phyloP scores from a whole-genome alignment of 2,329 filamentous ascomycete genomes.

The Neofusicoccum kwambonambiense region DNA sequence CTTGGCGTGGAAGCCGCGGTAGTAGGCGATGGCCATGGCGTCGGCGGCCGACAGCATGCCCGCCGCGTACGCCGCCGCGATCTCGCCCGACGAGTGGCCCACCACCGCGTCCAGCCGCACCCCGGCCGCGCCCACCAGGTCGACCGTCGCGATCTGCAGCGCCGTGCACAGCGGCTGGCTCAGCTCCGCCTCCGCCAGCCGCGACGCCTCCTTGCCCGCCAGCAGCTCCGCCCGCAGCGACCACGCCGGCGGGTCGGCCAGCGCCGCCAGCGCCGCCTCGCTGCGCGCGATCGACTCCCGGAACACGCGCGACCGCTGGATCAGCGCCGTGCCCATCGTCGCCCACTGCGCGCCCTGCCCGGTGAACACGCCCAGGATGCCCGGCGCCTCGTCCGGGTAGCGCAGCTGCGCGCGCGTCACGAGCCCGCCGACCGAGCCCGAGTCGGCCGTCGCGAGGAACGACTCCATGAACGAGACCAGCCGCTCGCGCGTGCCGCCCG shows the following conservation, averaged over 20 bases:
- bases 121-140: conserved; percentile 25
- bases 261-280: conserved; percentile 21
- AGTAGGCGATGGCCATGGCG: conserved; percentile 26
- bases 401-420: not conserved
- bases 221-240: conserved; percentile 22
- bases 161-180: conserved; percentile 38
- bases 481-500: not conserved
- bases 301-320: conserved; percentile 26
- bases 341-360: conserved; percentile 46
- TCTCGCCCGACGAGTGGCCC: conserved; percentile 45
- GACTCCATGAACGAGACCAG: conserved; percentile 5
- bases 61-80: conserved; percentile 39
- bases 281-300: conserved; percentile 22
- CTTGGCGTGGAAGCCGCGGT: conserved; percentile 22
- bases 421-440: not conserved
- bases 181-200: conserved; percentile 23
- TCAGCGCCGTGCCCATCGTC: conserved; percentile 41
- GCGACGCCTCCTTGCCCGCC: not conserved
- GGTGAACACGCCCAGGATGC: conserved; percentile 40
- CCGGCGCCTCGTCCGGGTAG: not conserved
- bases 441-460: not conserved
- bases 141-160: conserved; percentile 35
- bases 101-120: conserved; percentile 29
- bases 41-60: conserved; percentile 27
- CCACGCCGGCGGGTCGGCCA: conserved; percentile 21